Evolutionary conservation across 208 protist species (phyloP).

Genomic region (Tritrichomonas musculus): DNA sequence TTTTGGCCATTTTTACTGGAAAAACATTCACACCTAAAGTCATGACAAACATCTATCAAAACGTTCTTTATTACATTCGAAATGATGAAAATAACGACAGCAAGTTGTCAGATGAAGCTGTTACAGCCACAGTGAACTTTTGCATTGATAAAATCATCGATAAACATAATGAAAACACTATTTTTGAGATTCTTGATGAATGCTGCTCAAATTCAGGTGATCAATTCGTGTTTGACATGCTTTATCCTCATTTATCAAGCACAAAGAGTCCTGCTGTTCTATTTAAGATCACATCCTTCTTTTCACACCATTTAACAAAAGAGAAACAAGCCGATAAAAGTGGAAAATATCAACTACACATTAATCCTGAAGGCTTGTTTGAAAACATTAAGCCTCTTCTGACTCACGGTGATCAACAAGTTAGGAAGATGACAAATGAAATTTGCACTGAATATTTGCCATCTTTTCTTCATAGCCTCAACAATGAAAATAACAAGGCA

Average conservation of each 20-base stretch:
- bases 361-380: neutral
- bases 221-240: neutral
- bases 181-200: neutral
- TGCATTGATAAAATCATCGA: neutral
- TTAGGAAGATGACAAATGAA: neutral
- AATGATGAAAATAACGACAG: no score
- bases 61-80: neutral
- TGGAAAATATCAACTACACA: no score
- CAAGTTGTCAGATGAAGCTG: neutral
- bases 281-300: neutral
- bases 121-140: neutral
- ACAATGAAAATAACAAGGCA: no score
- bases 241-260: neutral
- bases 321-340: no score
- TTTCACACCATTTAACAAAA: neutral
- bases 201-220: neutral
- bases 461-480: no score
- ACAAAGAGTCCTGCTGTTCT: neutral
- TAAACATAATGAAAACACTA: neutral
- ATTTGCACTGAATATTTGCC: no score
- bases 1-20: neutral
- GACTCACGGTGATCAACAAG: neutral
- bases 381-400: neutral
- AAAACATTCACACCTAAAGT: slow-evolving; percentile 32
- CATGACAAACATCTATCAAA: neutral